Base-by-base conservation (phyloP, 176 grass and related monocot species). In the Triticum turgidum region DNA sequence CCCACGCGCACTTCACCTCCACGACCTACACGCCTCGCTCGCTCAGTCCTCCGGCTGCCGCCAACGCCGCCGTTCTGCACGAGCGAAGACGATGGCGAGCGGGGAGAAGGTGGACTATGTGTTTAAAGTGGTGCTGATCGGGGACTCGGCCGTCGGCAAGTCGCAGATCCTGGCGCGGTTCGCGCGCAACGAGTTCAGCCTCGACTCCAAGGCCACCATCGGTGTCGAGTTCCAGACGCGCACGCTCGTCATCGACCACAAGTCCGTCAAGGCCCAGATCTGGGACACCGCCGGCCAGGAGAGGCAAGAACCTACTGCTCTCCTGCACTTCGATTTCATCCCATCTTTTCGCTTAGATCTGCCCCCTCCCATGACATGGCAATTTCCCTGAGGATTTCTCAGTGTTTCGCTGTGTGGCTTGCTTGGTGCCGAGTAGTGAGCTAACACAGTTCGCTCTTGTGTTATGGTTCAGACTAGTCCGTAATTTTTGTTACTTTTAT, bases 241-340 rank as follows among this genome's bases (percentile, higher is more conserved):
- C 64, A 95, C 95, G 27, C 84, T 97, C 82, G 29, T 92, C 68
- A 97, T 97, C 80, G 89, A 94, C 25, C 85, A 91, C 89, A 90
- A 87, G 89, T 90, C 89, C 64, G 81, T 97, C 91, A 97, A 93
- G 91, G 89, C 95, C 82, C 95, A 98, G 95, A 98, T 98, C 85
- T 98, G 95, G 95, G 95, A 98, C 88, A 98, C 95, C 61, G 95
- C 95, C 35, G 95, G 95, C 4, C 95, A 98, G 85, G 95, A 98
- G 79, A 89, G 82, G 87, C 61, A 79, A 83, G 79, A 17, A 30
- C 32, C 1, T 18, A 54, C 25, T 35, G 35, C 41, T 30, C 61
- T 34, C 49, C 11, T 58, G 56, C 56, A 59, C 30, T 82, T 54
- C 20, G 80, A 82, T 82, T 70, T 32, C 17, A 12, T 7, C 71